Base-by-base conservation (phyloP, 345 rosid species). In the Salix koriyanagi region DNA sequence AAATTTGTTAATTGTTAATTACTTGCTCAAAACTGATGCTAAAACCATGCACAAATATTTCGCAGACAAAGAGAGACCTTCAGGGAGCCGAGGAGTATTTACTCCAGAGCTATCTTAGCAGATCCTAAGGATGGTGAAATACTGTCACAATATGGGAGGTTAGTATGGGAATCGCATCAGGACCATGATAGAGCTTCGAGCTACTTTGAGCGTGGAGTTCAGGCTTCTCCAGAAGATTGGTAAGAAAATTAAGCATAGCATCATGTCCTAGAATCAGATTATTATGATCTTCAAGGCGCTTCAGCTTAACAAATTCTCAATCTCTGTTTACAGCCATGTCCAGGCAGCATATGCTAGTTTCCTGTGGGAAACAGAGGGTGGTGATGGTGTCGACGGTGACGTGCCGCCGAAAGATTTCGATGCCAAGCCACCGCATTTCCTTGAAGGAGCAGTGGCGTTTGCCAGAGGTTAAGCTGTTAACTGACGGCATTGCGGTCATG, bases 261-360 rank as follows among this genome's bases (percentile, higher is more conserved):
- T 36, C 0, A 1, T 46, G 19, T 46, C 52, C 18, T 11, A 42
- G 46, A 42, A 42, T 12, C 18, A 54, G 60, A 19, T 19, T 54
- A 19, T 54, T 54, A 19, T 6, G 14, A 67, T 13, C 26, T 14
- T 67, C 14, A 28, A 73, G 16, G 34, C 25, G 16, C 48, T 26
- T 10, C 21, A 18, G 14, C 7, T 37, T 73, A 37, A 61, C 26
- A 41, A 18, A 70, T 4, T 14, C 23, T 28, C 6, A 12, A 23
- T 19, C 44, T 18, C 19, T 16, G 19, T 23, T 62, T 79, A 7
- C 89, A 90, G 94, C 81, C 87, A 86, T 77, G 88, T 90, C 46
- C 91, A 86, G 6, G 92, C 94, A 46, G 86, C 92, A 19, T 89
- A 89, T 80, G 94, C 94, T 11, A 76, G 81, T 21, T 87, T 90